phyloP scores from a whole-genome alignment of 306 rosid genomes.

The Citrullus mucosospermus region DNA sequence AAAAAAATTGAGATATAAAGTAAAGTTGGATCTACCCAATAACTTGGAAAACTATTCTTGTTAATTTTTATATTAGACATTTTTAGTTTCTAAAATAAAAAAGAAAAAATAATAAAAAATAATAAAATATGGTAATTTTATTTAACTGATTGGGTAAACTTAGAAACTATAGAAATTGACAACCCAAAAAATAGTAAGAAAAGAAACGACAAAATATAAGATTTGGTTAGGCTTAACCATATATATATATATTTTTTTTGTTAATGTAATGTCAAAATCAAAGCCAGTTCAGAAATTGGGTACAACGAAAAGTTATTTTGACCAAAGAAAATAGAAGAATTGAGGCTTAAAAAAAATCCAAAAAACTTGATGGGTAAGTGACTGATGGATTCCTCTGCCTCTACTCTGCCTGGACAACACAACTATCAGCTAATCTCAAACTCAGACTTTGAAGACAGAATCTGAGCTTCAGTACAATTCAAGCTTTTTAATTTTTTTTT shows the following conservation, averaged over 20 bases:
- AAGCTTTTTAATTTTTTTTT: neutral
- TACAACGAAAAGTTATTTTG: conserved; percentile 1
- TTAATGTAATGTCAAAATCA: neutral
- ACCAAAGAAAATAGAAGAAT: neutral
- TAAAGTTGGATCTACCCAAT: too few relatives aligned
- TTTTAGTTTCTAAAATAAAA: too few relatives aligned
- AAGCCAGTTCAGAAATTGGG: neutral
- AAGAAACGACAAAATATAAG: neutral
- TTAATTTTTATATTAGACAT: too few relatives aligned
- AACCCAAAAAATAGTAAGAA: too few relatives aligned
- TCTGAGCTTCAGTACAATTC: neutral
- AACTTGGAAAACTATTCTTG: too few relatives aligned
- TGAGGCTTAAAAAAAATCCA: neutral
- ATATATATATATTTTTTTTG: neutral
- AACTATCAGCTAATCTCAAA: neutral
- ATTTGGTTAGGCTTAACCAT: neutral
- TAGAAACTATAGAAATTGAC: too few relatives aligned
- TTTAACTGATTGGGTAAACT: too few relatives aligned
- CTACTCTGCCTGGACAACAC: neutral
- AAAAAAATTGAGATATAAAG: too few relatives aligned
- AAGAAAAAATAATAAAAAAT: too few relatives aligned
- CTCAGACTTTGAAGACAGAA: neutral
- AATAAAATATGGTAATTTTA: too few relatives aligned
- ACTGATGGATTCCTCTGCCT: neutral
- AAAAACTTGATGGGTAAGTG: neutral